A percentile compares a stretch with the other conserved stretches of the same genome.
phyloP scores from a whole-genome alignment of 805 yeast species.

The Saccharomyces cerevisiae region DNA sequence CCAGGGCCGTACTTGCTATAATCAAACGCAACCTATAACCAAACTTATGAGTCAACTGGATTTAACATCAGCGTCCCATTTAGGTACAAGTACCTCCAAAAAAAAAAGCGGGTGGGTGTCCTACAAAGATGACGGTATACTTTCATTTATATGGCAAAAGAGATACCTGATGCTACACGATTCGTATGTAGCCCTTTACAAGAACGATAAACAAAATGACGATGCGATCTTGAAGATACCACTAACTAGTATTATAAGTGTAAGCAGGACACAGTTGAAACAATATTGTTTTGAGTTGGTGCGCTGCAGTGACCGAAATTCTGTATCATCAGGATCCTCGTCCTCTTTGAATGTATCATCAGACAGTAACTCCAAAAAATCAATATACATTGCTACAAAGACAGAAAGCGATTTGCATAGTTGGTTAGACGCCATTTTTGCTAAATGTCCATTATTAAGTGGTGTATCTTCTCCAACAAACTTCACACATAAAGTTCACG shows the following conservation, averaged over 20 bases:
- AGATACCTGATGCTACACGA: slow-evolving; percentile 74
- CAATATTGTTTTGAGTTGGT: slow-evolving; percentile 78
- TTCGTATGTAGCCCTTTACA: slow-evolving; percentile 64
- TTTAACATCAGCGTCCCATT: slow-evolving; percentile 13
- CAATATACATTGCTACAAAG: slow-evolving; percentile 68
- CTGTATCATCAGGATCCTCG: slow-evolving; percentile 14
- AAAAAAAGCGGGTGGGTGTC: slow-evolving; percentile 69
- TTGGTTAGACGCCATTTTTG: slow-evolving; percentile 84
- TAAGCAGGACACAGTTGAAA: slow-evolving; percentile 60
- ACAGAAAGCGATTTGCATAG: slow-evolving; percentile 71
- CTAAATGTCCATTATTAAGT: slow-evolving; percentile 56
- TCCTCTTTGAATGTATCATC: slow-evolving; percentile 7
- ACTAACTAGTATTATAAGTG: slow-evolving; percentile 49
- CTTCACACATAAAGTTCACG: slow-evolving; percentile 89
- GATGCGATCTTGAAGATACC: slow-evolving; percentile 48
- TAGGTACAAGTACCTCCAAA: slow-evolving; percentile 12
- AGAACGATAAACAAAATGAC: slow-evolving; percentile 43
- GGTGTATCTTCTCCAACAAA: slow-evolving; percentile 87
- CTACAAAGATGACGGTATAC: slow-evolving; percentile 84
- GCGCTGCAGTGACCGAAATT: slow-evolving; percentile 35
- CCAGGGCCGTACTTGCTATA: slow-evolving; percentile 19
- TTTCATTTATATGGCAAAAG: slow-evolving; percentile 88
- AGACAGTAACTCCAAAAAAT: slow-evolving; percentile 37
- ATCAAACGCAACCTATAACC: slow-evolving; percentile 31
- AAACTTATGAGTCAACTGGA: slow-evolving; percentile 29